Evolutionary conservation across 2,329 filamentous ascomycete species (phyloP), one percentile per base, ranked within the genome.

Genomic region (Venturiaceae sp.): DNA sequence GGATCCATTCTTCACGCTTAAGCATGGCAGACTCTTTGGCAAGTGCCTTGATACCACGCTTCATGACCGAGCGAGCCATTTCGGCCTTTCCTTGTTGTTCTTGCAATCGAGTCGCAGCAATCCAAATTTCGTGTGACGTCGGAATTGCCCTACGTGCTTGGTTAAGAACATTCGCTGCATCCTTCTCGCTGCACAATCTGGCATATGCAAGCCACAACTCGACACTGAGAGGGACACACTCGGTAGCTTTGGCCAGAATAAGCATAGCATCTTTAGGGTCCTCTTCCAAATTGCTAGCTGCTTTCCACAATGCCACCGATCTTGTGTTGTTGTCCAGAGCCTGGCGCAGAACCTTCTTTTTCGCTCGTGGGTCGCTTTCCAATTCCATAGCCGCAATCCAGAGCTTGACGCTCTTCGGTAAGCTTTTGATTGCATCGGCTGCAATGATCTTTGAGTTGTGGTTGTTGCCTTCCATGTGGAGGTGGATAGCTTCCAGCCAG

Each of bases 331-430:
- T 87, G 66, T 97, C 90, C 47, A 99, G 79, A 0, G 94, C 95
- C 68, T 95, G 89, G 58, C 92, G 83, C 34, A 96, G 84, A 7
- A 99, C 94, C 68, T 91, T 86, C 75, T 97, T 97, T 74, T 95
- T 95, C 11, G 90, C 89, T 60, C 86, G 83, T 1, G 84, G 76
- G 53, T 96, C 87, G 7, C 84, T 84, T 71, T 99, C 94, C 26
- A 99, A 76, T 63, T 90, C 89, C 85, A 96, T 96, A 0, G 94
- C 95, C 69, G 95, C 92, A 5, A 95, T 86, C 94, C 94, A 99
- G 8, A 99, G 77, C 63, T 86, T 83, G 9, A 96, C 92, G 0
- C 92, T 96, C 58, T 85, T 84, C 61, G 90, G 87, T 65, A 97
- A 97, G 56, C 90, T 85, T 71, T 95, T 90, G 67, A 99, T 95